These are phyloP conservation scores for Cotoneaster glaucophyllus DNA, from an alignment of 306 rosid species.

Conservation along the genomic window DNA sequence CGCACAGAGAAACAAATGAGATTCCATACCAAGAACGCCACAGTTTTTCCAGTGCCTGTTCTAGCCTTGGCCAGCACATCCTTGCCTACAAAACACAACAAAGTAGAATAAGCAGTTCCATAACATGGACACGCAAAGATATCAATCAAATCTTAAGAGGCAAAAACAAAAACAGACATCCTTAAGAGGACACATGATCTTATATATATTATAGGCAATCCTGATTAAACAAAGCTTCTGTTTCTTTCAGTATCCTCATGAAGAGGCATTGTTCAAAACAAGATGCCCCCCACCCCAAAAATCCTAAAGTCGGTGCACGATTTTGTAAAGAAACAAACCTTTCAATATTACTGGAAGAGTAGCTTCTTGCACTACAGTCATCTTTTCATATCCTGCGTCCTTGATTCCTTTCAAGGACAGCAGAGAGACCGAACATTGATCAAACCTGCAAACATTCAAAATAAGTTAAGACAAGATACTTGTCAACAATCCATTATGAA, in stretches of 20 bases:
- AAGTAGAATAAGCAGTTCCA: slow-evolving; percentile 14
- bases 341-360: slow-evolving; percentile 85
- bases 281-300: not conserved
- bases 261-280: not conserved
- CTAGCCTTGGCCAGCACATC: slow-evolving; percentile 95
- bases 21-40: slow-evolving; percentile 84
- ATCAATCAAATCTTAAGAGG: not conserved
- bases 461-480: slow-evolving; percentile 14
- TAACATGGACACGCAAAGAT: slow-evolving; percentile 10
- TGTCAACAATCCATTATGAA: not conserved
- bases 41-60: slow-evolving; percentile 98
- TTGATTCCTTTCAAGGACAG: slow-evolving; percentile 78
- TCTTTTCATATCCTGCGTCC: slow-evolving; percentile 88
- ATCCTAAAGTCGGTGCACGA: not conserved
- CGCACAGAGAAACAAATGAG: not conserved
- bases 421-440: slow-evolving; percentile 65
- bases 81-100: slow-evolving; percentile 56
- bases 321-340: slow-evolving; percentile 43
- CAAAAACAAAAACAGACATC: not conserved
- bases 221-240: not conserved
- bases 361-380: slow-evolving; percentile 94
- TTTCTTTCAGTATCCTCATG: not conserved
- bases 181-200: not conserved
- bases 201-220: not conserved
- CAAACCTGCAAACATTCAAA: slow-evolving; percentile 53